Evolutionary conservation across 2,329 filamentous ascomycete species (phyloP), one percentile per base, ranked within the genome.

Genomic region (Bertia moriformis): DNA sequence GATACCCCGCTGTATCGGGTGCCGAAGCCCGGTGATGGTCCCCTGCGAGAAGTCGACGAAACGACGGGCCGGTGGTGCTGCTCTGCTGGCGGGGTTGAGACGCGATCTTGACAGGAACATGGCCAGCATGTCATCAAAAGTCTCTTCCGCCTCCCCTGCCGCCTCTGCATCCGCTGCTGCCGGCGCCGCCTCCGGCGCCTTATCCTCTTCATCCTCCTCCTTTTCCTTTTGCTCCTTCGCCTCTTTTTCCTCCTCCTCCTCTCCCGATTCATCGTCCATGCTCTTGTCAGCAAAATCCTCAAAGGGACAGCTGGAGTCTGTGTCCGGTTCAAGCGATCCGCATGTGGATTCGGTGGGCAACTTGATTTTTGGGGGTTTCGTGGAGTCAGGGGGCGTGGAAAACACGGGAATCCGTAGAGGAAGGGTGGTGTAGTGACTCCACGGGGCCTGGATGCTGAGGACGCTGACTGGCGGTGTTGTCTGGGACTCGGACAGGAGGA

Each of bases 371-470:
- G n/a, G n/a, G n/a, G n/a, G n/a, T n/a, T n/a, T n/a, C n/a, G n/a
- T n/a, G n/a, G n/a, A n/a, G n/a, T n/a, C n/a, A n/a, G n/a, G n/a
- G n/a, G n/a, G n/a, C n/a, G n/a, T 29, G n/a, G n/a, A n/a, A n/a
- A n/a, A n/a, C 10, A 36, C 32, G 15, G 85, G 60, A 18, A 66
- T 48, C 2, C 81, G 77, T 2, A 86, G 57, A 0, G 68, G 62
- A 14, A 87, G 59, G 33, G 75, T 75, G n/a, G 77, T 73, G 12
- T 81, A 65, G 39, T 71, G 69, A 41, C 78, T 78, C 83, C 83
- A 87, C 1, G 81, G 82, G 4, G 80, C 80, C 54, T 87, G 82
- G 10, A 84, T 61, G 46, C 78, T 84, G 14, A 88, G 58, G 49
- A 81, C 74, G 37, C 74, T 27, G 22, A 27, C 7, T 7, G 22